Evolutionary conservation across 225 moss, liverwort and hornwort species (phyloP), one percentile per base, ranked within the genome.

Genomic region (Lunularia cruciata): DNA sequence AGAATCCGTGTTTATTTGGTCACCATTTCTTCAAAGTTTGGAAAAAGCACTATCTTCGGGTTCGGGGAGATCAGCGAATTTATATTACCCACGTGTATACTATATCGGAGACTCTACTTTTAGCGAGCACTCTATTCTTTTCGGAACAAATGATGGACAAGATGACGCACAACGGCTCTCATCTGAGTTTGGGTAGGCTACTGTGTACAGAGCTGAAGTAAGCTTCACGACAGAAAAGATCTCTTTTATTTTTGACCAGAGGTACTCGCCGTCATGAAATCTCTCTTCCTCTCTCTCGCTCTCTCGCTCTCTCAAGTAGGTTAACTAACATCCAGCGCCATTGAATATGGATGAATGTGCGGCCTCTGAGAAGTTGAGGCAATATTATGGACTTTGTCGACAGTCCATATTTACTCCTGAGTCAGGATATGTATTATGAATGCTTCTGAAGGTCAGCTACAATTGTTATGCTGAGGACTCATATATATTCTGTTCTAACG

Each of bases 181-280:
- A 38, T 37, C 5, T 54, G 39, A 20, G 56, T 57, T 32, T 31
- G 61, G 42, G 38, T 11, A 61, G 14, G 61, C 40, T 37, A 15
- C 36, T 39, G 26, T 61, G 60, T 60, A 60, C 37, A 60, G 37
- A 36, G 37, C 38, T 36, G 61, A 61, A 61, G 13, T 40, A 60
- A 38, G 20, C 60, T 60, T 60, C 39, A 8, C 15, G 31, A 31
- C 23, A 32, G 60, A 16, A 3, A 22, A 60, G 22, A 22, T 22
- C 30, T 60, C 25, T 40, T 15, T 61, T 8, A 8, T 26, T 61
- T 25, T 3, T 39, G 39, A 40, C 40, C 23, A 13, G 39, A 61
- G 61, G 61, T 61, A 61, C 39, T 38, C 42, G 11, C 61, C 23
- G 25, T 26, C 20, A n/a, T n/a, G n/a, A n/a, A n/a, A n/a, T n/a